Evolutionary conservation across 257 asterid genomes (phyloP), one percentile per base, ranked within the genome.

Genomic region (Fraxinus americana): DNA sequence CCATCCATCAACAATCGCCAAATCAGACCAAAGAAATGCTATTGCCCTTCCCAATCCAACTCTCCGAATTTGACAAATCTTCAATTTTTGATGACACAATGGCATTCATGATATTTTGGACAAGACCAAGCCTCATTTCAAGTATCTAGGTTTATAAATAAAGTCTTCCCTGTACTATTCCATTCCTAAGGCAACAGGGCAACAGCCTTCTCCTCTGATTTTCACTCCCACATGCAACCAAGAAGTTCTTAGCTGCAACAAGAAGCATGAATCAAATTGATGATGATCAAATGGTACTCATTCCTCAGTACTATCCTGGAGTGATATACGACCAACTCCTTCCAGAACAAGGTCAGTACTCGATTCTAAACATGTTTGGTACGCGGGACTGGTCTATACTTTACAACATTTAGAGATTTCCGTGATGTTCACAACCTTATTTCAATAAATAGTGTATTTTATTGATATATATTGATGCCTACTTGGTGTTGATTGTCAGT

Each of bases 301-400:
- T 88, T 67, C 89, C 92, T 36, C 89, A 86, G 81, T 88, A 88
- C 82, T 84, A 86, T 79, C 83, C 85, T 4, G 5, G 73, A 30
- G 86, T 74, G 17, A 79, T 75, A 25, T 84, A 71, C 72, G 30
- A 78, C 67, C 88, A 86, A 35, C 52, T 78, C 43, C 50, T 80
- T 43, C 88, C 88, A 5, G 73, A 85, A 72, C 81, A 75, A 80
- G 89, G 86, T 85, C 19, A 43, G 88, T 79, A 61, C 11, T 0
- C 16, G 1, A 35, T 41, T 23, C 54, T 12, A 45, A 23, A 1
- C 68, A 25, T 61, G 68, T 9, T 23, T 25, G 34, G 54, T 45
- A 13, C 1, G 54, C 1, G 1, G 6, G 48, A 41, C 5, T 12
- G 6, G 54, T 10, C 17, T 12, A 3, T 13, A 9, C 50, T 9